These are phyloP conservation scores for Isabelozyma heimii DNA, from an alignment of 805 yeast genomes.

Conservation along the genomic window DNA sequence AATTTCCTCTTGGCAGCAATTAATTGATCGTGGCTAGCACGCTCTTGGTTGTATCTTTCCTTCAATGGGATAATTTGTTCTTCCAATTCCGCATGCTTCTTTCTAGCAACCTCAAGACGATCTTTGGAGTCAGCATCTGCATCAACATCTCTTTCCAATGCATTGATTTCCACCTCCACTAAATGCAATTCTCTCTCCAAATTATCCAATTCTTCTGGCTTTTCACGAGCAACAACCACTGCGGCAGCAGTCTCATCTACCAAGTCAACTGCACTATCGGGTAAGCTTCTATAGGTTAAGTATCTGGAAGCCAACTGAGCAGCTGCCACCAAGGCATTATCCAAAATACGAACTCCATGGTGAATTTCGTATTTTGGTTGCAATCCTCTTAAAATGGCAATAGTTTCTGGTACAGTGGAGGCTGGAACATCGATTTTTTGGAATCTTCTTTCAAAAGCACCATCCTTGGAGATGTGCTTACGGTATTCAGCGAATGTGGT, in stretches of 20 bases:
- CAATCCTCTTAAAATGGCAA: slow-evolving; percentile 93
- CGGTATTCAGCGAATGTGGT: slow-evolving; percentile 95
- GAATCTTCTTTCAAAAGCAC: slow-evolving; percentile 98
- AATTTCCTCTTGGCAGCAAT: slow-evolving; percentile 85
- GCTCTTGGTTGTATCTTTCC: slow-evolving; percentile 82
- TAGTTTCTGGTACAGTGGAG: slow-evolving; percentile 87
- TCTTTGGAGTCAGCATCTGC: slow-evolving; percentile 82
- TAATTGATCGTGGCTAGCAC: slow-evolving; percentile 86
- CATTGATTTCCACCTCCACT: slow-evolving; percentile 93
- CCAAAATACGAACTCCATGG: slow-evolving; percentile 95
- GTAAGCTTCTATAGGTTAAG: slow-evolving; percentile 90
- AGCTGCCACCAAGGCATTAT: slow-evolving; percentile 90
- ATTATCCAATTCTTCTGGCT: slow-evolving; percentile 93
- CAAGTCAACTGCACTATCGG: slow-evolving; percentile 95
- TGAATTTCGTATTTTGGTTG: slow-evolving; percentile 95
- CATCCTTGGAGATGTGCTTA: slow-evolving; percentile 90
- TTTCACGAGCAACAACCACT: slow-evolving; percentile 97
- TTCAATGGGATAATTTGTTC: slow-evolving; percentile 83
- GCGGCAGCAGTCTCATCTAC: slow-evolving; percentile 95
- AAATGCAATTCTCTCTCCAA: slow-evolving; percentile 90
- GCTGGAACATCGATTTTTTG: slow-evolving; percentile 96
- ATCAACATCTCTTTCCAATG: slow-evolving; percentile 91
- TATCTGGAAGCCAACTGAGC: slow-evolving; percentile 94
- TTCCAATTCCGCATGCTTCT: slow-evolving; percentile 76
- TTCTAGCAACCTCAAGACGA: slow-evolving; percentile 74